A percentile compares a stretch with the other conserved stretches of the same genome.
These are phyloP conservation scores for Pelargonium australe DNA, from an alignment of 441 rosid species.

Conservation along the genomic window DNA sequence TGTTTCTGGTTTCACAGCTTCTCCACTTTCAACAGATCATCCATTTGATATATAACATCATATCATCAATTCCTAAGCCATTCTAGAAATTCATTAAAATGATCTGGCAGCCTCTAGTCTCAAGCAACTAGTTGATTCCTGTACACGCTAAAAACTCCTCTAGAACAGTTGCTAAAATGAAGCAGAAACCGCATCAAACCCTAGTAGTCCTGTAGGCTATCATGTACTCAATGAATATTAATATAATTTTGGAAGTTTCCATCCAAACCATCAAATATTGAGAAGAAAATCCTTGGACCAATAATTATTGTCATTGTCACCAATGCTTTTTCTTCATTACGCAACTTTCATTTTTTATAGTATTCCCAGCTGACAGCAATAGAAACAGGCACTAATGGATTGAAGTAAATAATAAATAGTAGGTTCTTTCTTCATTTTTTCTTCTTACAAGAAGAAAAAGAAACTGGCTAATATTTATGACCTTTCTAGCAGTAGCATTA, in stretches of 20 bases:
- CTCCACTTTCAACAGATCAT: neutral
- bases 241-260: too few relatives aligned
- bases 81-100: neutral
- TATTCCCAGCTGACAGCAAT: too few relatives aligned
- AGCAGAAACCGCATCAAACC: neutral
- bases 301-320: neutral
- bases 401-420: too few relatives aligned
- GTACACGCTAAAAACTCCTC: neutral
- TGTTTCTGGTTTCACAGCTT: neutral
- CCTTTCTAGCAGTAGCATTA: too few relatives aligned
- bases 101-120: neutral
- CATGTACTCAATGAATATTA: too few relatives aligned
- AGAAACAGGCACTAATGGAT: too few relatives aligned
- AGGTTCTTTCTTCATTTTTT: too few relatives aligned
- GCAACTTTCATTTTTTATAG: too few relatives aligned
- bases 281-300: neutral
- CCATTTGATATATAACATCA: neutral
- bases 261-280: neutral
- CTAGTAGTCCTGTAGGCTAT: slow-evolving; percentile 7
- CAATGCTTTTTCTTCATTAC: neutral
- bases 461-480: too few relatives aligned
- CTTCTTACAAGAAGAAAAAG: too few relatives aligned
- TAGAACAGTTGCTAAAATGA: neutral
- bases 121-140: neutral
- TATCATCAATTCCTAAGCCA: neutral